Percentiles rank a stretch among this genome's conserved stretches.
phyloP scores from a whole-genome alignment of 345 rosid genomes.

The Rhodamnia argentea region DNA sequence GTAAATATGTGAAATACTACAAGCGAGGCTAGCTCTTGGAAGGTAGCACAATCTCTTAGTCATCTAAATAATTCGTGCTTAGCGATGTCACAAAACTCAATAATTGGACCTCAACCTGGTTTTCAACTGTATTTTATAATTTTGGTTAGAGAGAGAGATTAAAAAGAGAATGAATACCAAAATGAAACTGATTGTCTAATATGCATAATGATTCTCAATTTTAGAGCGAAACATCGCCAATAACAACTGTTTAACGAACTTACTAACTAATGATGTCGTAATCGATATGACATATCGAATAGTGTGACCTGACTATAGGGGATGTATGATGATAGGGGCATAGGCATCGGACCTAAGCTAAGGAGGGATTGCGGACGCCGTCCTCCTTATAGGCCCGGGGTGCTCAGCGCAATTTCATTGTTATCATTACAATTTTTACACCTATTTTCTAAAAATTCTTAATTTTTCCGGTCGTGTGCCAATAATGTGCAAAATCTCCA shows the following conservation, averaged over 20 bases:
- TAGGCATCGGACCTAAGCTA: background rate
- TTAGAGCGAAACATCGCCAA: background rate
- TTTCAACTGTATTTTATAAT: background rate
- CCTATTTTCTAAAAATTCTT: background rate
- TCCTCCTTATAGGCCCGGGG: background rate
- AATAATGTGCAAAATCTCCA: background rate
- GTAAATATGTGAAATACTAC: background rate
- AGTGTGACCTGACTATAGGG: background rate
- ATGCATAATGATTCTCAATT: background rate
- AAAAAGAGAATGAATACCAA: background rate
- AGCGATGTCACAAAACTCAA: background rate
- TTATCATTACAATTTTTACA: background rate
- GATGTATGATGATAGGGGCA: accelerated
- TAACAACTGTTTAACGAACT: background rate
- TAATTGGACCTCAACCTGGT: background rate
- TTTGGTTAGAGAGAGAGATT: background rate
- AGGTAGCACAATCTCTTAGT: background rate
- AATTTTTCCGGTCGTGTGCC: background rate
- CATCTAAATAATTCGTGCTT: background rate
- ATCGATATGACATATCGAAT: background rate
- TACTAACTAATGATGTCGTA: background rate
- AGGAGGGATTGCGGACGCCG: background rate
- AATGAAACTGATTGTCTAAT: background rate
- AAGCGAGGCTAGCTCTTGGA: background rate
- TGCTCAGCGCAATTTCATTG: background rate